phyloP scores from a whole-genome alignment of 257 asterid species.

The Solanum virginianum region DNA sequence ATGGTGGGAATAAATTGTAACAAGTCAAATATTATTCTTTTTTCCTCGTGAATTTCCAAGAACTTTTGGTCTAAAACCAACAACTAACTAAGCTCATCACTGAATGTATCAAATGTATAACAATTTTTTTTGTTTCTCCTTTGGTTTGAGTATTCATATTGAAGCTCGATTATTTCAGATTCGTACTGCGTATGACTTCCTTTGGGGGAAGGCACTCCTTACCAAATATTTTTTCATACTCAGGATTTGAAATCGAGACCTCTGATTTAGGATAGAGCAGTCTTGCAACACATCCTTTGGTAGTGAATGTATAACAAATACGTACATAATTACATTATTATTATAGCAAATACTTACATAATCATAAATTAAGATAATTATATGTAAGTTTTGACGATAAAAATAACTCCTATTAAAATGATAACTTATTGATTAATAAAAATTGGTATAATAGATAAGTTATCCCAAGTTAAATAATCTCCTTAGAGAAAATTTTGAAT shows the following conservation, averaged over 20 bases:
- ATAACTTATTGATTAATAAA: neutral
- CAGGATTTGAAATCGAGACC: too few species aligned
- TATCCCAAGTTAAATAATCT: neutral
- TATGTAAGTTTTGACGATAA: neutral
- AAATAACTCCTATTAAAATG: neutral
- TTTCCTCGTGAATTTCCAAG: neutral
- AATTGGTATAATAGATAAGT: neutral
- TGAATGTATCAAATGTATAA: neutral
- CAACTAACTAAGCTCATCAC: neutral
- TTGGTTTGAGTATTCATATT: too few species aligned
- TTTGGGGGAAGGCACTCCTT: too few species aligned
- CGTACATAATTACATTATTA: neutral
- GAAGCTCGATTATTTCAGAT: too few species aligned
- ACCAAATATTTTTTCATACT: too few species aligned
- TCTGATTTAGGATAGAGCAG: too few species aligned
- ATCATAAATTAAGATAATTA: neutral
- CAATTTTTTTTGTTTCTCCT: too few species aligned
- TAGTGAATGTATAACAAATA: too few species aligned
- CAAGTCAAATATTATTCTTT: neutral
- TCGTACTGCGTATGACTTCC: fast-evolving
- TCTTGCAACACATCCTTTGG: too few species aligned
- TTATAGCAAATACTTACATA: neutral
- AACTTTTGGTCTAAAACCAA: neutral
- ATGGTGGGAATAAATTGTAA: neutral
- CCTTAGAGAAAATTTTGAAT: too few species aligned